Percentiles rank a stretch among this genome's conserved stretches.
Evolutionary conservation across 164 flowering plant species (phyloP).

Genomic region (Saururus chinensis): DNA sequence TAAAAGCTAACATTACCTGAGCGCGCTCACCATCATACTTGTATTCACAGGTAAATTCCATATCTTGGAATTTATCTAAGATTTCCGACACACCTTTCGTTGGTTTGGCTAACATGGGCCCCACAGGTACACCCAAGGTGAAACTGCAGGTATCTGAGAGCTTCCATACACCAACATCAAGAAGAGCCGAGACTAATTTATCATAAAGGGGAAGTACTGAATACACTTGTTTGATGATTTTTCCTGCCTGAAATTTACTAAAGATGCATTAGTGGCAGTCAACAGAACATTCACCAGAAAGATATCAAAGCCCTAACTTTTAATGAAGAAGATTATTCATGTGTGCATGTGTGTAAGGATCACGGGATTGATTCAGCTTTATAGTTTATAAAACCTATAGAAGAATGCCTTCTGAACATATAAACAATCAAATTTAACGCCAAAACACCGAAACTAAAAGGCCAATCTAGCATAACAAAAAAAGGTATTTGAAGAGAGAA

Average conservation of each 20-base stretch:
- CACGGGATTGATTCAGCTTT: no score
- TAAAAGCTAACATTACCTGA: conserved; percentile 38
- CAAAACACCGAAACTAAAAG: no score
- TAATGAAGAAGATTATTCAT: no score
- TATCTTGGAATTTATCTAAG: conserved; percentile 79
- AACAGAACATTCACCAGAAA: not conserved
- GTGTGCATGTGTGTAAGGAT: no score
- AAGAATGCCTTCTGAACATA: no score
- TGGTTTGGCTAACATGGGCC: conserved; percentile 98
- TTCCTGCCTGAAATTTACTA: conserved; percentile 58
- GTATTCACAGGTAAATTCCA: conserved; percentile 90
- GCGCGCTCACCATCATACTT: conserved; percentile 99
- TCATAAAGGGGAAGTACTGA: conserved; percentile 92
- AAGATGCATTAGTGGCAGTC: not conserved
- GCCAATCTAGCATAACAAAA: no score
- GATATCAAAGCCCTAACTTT: not conserved
- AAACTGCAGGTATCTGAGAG: conserved; percentile 65
- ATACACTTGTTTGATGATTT: conserved; percentile 79
- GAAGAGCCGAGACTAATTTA: conserved; percentile 69
- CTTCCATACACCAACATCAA: conserved; percentile 68
- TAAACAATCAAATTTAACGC: no score
- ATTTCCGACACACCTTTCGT: conserved; percentile 93
- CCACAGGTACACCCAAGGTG: conserved; percentile 85
- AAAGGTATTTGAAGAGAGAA: no score
- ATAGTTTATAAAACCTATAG: no score